phyloP scores from a whole-genome alignment of 148 eudicot species.

The Heliosperma pusillum region DNA sequence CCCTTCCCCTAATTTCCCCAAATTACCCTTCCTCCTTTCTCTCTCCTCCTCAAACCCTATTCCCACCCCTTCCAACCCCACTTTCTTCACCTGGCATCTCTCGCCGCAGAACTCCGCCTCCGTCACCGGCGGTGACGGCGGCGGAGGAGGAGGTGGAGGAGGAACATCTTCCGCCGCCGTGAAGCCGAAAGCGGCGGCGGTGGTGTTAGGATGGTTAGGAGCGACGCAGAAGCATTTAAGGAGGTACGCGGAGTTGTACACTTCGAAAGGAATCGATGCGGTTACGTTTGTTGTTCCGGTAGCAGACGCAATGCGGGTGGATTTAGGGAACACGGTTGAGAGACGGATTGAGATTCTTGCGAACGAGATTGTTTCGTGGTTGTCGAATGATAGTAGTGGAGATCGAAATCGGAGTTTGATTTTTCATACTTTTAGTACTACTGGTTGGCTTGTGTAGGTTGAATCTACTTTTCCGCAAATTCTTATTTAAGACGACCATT shows the following conservation, averaged over 20 bases:
- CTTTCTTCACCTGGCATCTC: slow-evolving; percentile 27
- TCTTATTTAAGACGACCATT: background rate
- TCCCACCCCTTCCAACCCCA: background rate
- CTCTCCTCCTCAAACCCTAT: slow-evolving; percentile 22
- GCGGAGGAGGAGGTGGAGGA: slow-evolving; percentile 53
- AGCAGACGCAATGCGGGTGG: slow-evolving; percentile 55
- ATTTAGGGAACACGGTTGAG: slow-evolving; percentile 65
- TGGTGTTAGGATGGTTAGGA: slow-evolving; percentile 88
- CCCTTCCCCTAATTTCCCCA: slow-evolving; percentile 12
- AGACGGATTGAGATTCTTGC: slow-evolving; percentile 39
- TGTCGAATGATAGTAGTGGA: slow-evolving; percentile 30
- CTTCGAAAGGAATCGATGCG: slow-evolving; percentile 53
- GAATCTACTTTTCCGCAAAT: slow-evolving; percentile 2
- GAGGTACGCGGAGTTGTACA: slow-evolving; percentile 73
- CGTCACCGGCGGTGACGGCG: slow-evolving; percentile 18
- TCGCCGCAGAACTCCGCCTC: slow-evolving; percentile 15
- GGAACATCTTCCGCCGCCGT: background rate
- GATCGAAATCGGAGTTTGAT: slow-evolving; percentile 53
- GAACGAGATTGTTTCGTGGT: slow-evolving; percentile 59
- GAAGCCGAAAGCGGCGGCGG: slow-evolving; percentile 52
- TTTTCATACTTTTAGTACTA: slow-evolving; percentile 91
- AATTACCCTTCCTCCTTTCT: slow-evolving; percentile 24
- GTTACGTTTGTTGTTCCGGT: slow-evolving; percentile 69
- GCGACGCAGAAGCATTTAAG: slow-evolving; percentile 61
- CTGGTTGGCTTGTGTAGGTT: slow-evolving; percentile 99